Evolutionary conservation across 306 rosid species (phyloP).

Genomic region (Acmispon strigosus): DNA sequence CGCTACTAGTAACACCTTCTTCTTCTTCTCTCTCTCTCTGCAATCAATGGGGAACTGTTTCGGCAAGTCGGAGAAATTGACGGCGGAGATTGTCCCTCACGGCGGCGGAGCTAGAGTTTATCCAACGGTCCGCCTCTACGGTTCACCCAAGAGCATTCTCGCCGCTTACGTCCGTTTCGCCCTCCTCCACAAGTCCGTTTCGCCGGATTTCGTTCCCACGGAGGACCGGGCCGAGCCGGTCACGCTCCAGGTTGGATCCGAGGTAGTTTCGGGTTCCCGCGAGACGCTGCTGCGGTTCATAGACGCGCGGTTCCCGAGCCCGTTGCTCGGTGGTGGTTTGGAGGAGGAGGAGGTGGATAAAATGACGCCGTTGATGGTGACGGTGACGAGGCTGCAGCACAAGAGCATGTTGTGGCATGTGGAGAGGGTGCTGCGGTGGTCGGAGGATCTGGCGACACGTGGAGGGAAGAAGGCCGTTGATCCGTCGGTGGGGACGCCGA

Average conservation of each 20-base stretch:
- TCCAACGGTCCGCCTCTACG: constrained; percentile 54
- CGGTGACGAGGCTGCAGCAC: constrained; percentile 53
- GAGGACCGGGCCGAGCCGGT: constrained; percentile 28
- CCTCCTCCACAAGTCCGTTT: constrained; percentile 53
- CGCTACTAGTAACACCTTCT: neutral
- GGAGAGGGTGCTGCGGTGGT: constrained; percentile 73
- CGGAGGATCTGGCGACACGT: constrained; percentile 60
- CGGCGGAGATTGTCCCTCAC: constrained; percentile 77
- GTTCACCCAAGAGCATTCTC: constrained; percentile 44
- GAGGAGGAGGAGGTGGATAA: constrained; percentile 38
- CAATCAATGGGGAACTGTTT: constrained; percentile 62
- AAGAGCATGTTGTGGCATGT: constrained; percentile 62
- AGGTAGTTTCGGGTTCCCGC: constrained; percentile 56
- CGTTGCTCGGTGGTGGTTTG: neutral
- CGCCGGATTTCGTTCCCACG: constrained; percentile 37
- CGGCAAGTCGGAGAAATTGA: constrained; percentile 36
- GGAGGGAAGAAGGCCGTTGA: constrained; percentile 58
- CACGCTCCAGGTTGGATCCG: constrained; percentile 55
- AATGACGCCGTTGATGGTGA: constrained; percentile 45
- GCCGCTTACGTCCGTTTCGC: constrained; percentile 70
- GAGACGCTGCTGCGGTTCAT: constrained; percentile 53
- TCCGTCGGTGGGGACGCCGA: constrained; percentile 64
- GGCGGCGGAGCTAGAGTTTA: constrained; percentile 42
- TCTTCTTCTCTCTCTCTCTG: neutral
- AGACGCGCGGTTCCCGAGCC: constrained; percentile 54